Evolutionary conservation across 2,329 filamentous ascomycete genomes (phyloP).

Genomic region (Ophiosphaerella korrae): DNA sequence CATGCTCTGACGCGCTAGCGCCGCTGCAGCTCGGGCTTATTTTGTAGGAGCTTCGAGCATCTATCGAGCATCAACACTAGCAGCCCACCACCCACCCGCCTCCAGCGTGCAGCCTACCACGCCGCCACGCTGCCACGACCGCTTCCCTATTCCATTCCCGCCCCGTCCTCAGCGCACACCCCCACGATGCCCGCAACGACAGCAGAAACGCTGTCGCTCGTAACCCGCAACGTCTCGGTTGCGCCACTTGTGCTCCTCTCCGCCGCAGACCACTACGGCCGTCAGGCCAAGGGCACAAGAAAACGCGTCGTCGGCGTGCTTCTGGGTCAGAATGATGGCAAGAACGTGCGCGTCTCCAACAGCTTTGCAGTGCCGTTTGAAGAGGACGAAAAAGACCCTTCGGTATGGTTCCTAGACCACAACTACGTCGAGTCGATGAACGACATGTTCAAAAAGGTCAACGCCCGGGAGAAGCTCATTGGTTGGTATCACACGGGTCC

Average conservation of each 20-base stretch:
- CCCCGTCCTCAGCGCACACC: slow-evolving; percentile 12
- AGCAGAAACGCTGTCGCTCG: slow-evolving; percentile 92
- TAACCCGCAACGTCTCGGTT: slow-evolving; percentile 93
- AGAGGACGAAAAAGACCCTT: slow-evolving; percentile 97
- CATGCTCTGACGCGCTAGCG: slow-evolving; percentile 10
- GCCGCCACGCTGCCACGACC: slow-evolving; percentile 14
- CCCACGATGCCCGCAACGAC: slow-evolving; percentile 87
- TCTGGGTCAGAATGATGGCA: slow-evolving; percentile 93
- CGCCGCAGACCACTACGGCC: slow-evolving; percentile 97
- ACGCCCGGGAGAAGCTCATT: slow-evolving; percentile 97
- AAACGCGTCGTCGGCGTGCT: slow-evolving; percentile 92
- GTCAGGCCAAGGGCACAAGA: slow-evolving; percentile 85
- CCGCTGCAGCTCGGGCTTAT: slow-evolving; percentile 25
- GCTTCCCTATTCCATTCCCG: not conserved
- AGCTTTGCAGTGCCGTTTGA: slow-evolving; percentile 99
- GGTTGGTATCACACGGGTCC: slow-evolving; percentile 99
- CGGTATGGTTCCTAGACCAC: slow-evolving; percentile 98
- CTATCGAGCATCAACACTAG: slow-evolving; percentile 40
- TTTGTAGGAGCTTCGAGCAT: slow-evolving; percentile 34
- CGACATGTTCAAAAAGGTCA: slow-evolving; percentile 99
- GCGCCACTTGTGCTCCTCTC: slow-evolving; percentile 97
- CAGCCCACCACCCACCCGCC: slow-evolving; percentile 16
- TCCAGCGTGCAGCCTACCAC: not conserved
- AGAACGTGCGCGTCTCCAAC: slow-evolving; percentile 96
- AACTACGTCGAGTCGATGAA: slow-evolving; percentile 99